These are phyloP conservation scores for Macadamia integrifolia DNA, from an alignment of 164 flowering plant species.

Conservation along the genomic window DNA sequence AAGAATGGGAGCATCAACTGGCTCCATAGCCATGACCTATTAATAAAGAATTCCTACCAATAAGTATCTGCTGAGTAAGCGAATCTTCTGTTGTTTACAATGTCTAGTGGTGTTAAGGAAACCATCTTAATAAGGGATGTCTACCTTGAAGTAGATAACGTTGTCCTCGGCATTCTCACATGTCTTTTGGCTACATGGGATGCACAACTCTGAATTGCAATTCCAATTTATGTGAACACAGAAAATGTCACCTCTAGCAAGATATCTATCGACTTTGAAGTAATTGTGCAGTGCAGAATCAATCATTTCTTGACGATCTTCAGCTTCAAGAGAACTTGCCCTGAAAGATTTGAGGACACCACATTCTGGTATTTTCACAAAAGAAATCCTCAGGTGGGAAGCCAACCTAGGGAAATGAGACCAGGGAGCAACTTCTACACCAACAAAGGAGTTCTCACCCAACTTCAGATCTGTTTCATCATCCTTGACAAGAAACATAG, in stretches of 20 bases:
- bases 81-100: slow-evolving; percentile 1
- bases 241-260: slow-evolving; percentile 70
- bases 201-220: slow-evolving; percentile 76
- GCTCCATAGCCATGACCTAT: slow-evolving; percentile 86
- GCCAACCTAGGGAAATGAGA: slow-evolving; percentile 53
- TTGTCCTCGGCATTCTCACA: slow-evolving; percentile 16
- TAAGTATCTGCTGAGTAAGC: not conserved
- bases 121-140: slow-evolving; percentile 2
- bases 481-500: slow-evolving; percentile 38
- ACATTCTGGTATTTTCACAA: slow-evolving; percentile 88
- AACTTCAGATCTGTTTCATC: slow-evolving; percentile 19
- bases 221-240: slow-evolving; percentile 62
- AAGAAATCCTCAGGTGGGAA: slow-evolving; percentile 79
- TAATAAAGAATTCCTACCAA: slow-evolving; percentile 5
- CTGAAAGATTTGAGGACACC: slow-evolving; percentile 63
- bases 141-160: slow-evolving; percentile 73
- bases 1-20: slow-evolving; percentile 58
- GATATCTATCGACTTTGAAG: slow-evolving; percentile 70
- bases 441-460: slow-evolving; percentile 22
- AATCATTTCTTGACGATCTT: slow-evolving; percentile 75
- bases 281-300: slow-evolving; percentile 64
- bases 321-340: slow-evolving; percentile 51
- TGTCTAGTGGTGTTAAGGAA: not conserved
- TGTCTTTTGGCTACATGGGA: slow-evolving; percentile 47
- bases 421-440: slow-evolving; percentile 42